Evolutionary conservation across 371 early-diverging fungal species (phyloP), one percentile per base, ranked within the genome.

Genomic region (Capniomyces stellatus): DNA sequence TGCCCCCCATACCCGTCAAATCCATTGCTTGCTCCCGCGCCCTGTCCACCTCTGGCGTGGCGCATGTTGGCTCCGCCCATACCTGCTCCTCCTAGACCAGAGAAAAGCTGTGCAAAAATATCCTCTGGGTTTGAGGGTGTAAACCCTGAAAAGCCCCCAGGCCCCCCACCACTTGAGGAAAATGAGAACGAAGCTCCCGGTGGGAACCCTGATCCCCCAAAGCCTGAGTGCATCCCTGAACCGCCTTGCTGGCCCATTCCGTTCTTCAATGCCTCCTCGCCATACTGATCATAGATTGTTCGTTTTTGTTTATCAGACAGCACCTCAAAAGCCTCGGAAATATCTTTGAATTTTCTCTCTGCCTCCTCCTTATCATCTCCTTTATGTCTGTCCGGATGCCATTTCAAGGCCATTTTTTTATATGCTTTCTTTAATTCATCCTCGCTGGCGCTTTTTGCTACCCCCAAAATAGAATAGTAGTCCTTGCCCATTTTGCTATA

Each of bases 271-370:
- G 90, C 92, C 54, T 85, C 92, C 70, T 92, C 92, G 44, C 92
- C 92, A 60, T 69, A 89, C 61, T 82, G 83, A 61, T 90, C 92
- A 69, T 85, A 91, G 27, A 90, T 71, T 30, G 82, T 71, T 25
- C 88, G 80, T 64, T 88, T 87, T 57, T 88, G 69, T 62, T 79
- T 79, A 66, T 98, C 96, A 42, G 89, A 89, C 3, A 95, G 75
- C 54, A 92, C 84, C 71, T 95, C 93, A 72, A 91, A 89, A 39
- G 98, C 87, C 71, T 89, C 81, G 42, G 78, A 78, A 50, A 92
- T 71, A 64, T 87, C 85, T 70, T 83, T 79, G 71, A 84, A 88
- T 58, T 82, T 76, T 39, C 75, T 67, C 39, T 79, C 77, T 28
- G 91, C 81, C 31, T 31, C 52, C 30, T 81, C 74, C 52, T 81